Base-by-base conservation (phyloP, 208 protist genomes). In the Histomonas meleagridis region DNA sequence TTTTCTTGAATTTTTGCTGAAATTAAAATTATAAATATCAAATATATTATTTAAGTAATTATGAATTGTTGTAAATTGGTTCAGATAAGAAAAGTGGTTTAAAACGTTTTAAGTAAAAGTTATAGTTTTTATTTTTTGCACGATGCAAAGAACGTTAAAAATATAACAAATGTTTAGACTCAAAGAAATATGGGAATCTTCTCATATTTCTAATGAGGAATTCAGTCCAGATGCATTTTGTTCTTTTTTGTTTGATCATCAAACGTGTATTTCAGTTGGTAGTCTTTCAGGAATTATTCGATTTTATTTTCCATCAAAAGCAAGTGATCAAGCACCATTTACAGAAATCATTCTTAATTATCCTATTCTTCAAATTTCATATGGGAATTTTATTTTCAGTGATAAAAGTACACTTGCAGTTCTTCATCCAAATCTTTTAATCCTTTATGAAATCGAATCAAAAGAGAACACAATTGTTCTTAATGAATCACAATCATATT, bases 121-220 rank as follows among this genome's bases (percentile, higher is more conserved):
- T n/a, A n/a, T n/a, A n/a, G n/a, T n/a, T n/a, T n/a, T n/a, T n/a
- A n/a, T n/a, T n/a, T n/a, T n/a, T n/a, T n/a, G n/a, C n/a, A n/a
- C n/a, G n/a, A n/a, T n/a, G n/a, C n/a, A n/a, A n/a, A n/a, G n/a
- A n/a, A n/a, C n/a, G n/a, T n/a, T n/a, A n/a, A n/a, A n/a, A n/a
- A n/a, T n/a, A n/a, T n/a, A n/a, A n/a, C n/a, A 65, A 79, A 86
- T 86, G 76, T 86, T 86, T 86, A 40, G 32, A 2, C 55, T 86
- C 46, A 51, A 46, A 46, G 21, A 51, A 38, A 38, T 86, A 5
- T 86, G 76, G 76, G 40, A 86, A 28, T 86, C 76, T 10, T 7
- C 9, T 26, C 43, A 23, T 38, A 26, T 48, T 51, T 46, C 76
- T n/a, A 86, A 51, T 35, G 76, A 86, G 38, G 76, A 86, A 46